Percentiles rank a stretch among this genome's conserved stretches.
Conservation (phyloP, 192 early-diverging fungal genomes). For the Backusella luteola region DNA sequence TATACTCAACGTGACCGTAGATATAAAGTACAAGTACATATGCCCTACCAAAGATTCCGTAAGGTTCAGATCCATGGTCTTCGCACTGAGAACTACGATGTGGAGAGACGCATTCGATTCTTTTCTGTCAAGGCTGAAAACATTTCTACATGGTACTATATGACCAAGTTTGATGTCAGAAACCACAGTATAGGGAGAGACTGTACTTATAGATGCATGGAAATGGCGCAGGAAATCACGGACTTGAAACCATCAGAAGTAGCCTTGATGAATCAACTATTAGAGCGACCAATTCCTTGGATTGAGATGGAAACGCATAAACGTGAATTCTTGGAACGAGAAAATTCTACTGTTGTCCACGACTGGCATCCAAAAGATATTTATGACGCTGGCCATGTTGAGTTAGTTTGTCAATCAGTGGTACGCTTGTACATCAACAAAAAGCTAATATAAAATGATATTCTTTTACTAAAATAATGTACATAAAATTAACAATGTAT, state of each 20-base stretch:
- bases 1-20: slow-evolving; percentile 3
- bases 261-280: neutral
- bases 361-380: neutral
- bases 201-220: neutral
- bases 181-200: neutral
- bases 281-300: neutral
- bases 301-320: neutral
- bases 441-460: neutral
- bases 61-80: neutral
- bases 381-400: neutral
- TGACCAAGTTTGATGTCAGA: neutral
- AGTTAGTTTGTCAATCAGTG: neutral
- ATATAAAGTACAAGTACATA: neutral
- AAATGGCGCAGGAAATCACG: neutral
- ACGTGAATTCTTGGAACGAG: neutral
- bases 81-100: neutral
- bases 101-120: neutral
- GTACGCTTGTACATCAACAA: neutral
- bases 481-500: neutral
- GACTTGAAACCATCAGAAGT: neutral
- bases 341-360: neutral
- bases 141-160: neutral
- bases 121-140: neutral
- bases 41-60: neutral
- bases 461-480: neutral